Conservation (phyloP, 2,329 filamentous ascomycete genomes). For the Sphaerulina musiva region DNA sequence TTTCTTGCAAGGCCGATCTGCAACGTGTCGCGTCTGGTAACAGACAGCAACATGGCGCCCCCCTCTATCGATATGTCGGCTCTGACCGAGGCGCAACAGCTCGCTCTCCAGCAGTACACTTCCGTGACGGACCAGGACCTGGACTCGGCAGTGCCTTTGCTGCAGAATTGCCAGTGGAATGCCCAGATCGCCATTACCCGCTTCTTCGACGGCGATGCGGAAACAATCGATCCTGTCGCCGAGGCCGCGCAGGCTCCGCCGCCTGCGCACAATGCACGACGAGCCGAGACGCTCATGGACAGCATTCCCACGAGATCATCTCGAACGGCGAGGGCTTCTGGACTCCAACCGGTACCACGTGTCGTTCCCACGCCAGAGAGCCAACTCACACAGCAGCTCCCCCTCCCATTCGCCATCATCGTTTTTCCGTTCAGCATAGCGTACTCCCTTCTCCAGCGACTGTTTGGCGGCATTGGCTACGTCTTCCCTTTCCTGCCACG, state of each 20-base stretch:
- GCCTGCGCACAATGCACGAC: slow-evolving; percentile 52
- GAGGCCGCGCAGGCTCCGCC: slow-evolving; percentile 61
- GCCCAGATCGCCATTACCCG: slow-evolving; percentile 92
- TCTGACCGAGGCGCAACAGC: slow-evolving; percentile 71
- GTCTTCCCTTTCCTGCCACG: slow-evolving; percentile 75
- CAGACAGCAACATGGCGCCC: not conserved
- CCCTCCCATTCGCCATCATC: slow-evolving; percentile 68
- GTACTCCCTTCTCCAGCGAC: slow-evolving; percentile 62
- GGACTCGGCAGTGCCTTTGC: slow-evolving; percentile 67
- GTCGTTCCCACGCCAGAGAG: slow-evolving; percentile 69
- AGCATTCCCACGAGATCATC: slow-evolving; percentile 40
- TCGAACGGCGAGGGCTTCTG: slow-evolving; percentile 19
- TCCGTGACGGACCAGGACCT: slow-evolving; percentile 79
- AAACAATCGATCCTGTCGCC: slow-evolving; percentile 72
- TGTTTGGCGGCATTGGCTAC: slow-evolving; percentile 68
- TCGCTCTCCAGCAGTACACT: slow-evolving; percentile 79
- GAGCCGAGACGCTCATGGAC: slow-evolving; percentile 64
- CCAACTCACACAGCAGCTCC: slow-evolving; percentile 61
- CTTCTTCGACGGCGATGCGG: slow-evolving; percentile 95
- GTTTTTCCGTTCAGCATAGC: slow-evolving; percentile 75
- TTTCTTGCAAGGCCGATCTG: not conserved
- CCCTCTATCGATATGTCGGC: slow-evolving; percentile 53
- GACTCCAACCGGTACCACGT: slow-evolving; percentile 67
- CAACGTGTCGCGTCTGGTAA: not conserved
- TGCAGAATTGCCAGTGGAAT: slow-evolving; percentile 91